These are phyloP conservation scores for Moesziomyces aphidis DNA, from an alignment of 1,284 basidiomycete species.

Conservation along the genomic window DNA sequence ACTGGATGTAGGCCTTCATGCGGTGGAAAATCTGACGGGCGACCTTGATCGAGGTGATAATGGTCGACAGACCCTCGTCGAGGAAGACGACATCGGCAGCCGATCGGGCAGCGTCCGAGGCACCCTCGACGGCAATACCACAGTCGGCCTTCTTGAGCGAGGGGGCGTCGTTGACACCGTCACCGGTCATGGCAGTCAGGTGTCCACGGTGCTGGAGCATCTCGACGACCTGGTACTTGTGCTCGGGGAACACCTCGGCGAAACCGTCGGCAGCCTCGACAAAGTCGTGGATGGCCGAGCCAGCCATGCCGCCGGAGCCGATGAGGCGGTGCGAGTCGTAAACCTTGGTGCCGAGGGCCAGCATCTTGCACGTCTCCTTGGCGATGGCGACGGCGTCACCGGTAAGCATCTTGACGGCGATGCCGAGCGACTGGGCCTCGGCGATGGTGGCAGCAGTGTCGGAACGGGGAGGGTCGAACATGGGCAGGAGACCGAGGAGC, in stretches of 20 bases:
- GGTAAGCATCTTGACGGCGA: constrained; percentile 74
- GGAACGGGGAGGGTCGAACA: constrained; percentile 72
- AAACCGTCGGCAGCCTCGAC: constrained; percentile 74
- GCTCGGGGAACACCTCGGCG: constrained; percentile 74
- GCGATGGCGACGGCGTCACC: constrained; percentile 74
- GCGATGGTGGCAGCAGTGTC: constrained; percentile 73
- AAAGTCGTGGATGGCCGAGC: constrained; percentile 72
- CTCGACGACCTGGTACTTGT: constrained; percentile 73
- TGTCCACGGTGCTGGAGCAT: constrained; percentile 73
- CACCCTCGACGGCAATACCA: constrained; percentile 72
- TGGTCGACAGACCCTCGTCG: constrained; percentile 71
- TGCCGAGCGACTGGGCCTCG: constrained; percentile 72
- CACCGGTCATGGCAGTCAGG: constrained; percentile 72
- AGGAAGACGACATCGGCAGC: constrained; percentile 73
- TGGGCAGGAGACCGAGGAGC: constrained; percentile 71
- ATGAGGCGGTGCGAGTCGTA: constrained; percentile 74
- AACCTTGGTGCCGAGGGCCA: constrained; percentile 72
- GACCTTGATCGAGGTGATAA: constrained; percentile 74
- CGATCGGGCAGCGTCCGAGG: constrained; percentile 71
- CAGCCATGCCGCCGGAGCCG: constrained; percentile 72
- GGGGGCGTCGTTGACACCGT: constrained; percentile 70
- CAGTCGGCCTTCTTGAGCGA: constrained; percentile 71
- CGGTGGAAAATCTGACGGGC: constrained; percentile 75
- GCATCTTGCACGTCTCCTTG: constrained; percentile 73
- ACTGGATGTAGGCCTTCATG: constrained; percentile 72